Evolutionary conservation across 2,329 filamentous ascomycete species (phyloP).

Genomic region (Taxawa tesnikishii): DNA sequence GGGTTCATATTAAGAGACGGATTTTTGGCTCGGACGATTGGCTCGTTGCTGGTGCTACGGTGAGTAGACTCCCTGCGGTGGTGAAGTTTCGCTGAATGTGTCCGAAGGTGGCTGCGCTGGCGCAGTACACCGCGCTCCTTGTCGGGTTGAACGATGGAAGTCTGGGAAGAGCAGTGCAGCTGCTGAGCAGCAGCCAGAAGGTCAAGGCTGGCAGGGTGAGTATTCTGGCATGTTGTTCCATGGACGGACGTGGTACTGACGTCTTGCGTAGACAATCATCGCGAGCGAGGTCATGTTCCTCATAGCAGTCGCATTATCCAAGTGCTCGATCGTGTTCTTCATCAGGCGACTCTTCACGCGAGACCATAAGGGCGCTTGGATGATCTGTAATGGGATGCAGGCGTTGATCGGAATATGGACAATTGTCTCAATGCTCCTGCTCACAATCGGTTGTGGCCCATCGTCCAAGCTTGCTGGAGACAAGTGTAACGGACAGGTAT

Average conservation of each 20-base stretch:
- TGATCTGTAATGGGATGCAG: slow-evolving; percentile 9
- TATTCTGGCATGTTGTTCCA: too few species aligned
- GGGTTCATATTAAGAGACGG: slow-evolving; percentile 15
- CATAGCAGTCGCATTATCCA: slow-evolving; percentile 13
- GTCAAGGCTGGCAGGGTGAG: slow-evolving; percentile 2
- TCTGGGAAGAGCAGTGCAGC: slow-evolving; percentile 1
- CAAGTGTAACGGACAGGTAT: slow-evolving; percentile 10
- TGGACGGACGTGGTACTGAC: background rate
- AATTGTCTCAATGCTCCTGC: slow-evolving; percentile 12
- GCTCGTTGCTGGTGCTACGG: slow-evolving; percentile 12
- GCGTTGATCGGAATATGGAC: slow-evolving; percentile 13
- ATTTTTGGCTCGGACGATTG: slow-evolving; percentile 17
- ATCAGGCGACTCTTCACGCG: slow-evolving; percentile 18
- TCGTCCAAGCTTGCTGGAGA: background rate
- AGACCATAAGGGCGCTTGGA: slow-evolving; percentile 12
- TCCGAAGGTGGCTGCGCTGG: slow-evolving; percentile 9
- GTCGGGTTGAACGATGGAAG: slow-evolving; percentile 7
- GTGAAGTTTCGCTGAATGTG: slow-evolving; percentile 1
- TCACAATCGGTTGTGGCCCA: slow-evolving; percentile 2
- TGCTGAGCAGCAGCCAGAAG: background rate
- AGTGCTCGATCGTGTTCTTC: slow-evolving; percentile 17
- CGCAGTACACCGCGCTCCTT: slow-evolving; percentile 13
- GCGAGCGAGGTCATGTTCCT: slow-evolving; percentile 16
- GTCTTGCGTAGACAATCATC: slow-evolving; percentile 9
- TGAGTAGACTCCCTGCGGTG: background rate